Base-by-base conservation (phyloP, 2,329 filamentous ascomycete genomes). In the Calonectria pseudoreteaudii region DNA sequence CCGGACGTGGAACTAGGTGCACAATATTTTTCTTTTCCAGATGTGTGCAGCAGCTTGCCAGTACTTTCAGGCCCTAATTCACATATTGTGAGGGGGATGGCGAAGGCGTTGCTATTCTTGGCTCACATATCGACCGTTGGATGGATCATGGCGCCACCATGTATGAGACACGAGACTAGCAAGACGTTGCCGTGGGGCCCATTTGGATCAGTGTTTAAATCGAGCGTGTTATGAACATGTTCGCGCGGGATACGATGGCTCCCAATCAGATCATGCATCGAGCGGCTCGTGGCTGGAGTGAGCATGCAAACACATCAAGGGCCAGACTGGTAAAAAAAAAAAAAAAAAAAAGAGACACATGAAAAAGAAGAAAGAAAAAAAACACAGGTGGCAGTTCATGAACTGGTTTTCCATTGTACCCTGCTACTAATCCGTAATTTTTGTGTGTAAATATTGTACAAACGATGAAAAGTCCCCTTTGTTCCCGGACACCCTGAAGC, bases 301-400 rank as follows among this genome's bases (percentile, higher is more conserved):
- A 47, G 52, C 20, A 62, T 31, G 50, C 50, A 53, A 52, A 10
- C 23, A 30, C 56, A 30, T 68, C 23, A 28, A 41, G 28, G 58
- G 28, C 47, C 44, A 4, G 26, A 50, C 47, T 30, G 18, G 14
- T 26, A 26, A 62, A 28, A 56, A 50, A n/a, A 28, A 23, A 44
- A 31, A 23, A 52, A 30, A 68, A 44, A n/a, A 16, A 68, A 60
- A 64, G 31, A 31, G 31, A 31, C 31, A 10, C 5, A 6, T 10
- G 23, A 62, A 50, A 30, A 68, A 44, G 13, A 16, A 68, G n/a
- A n/a, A n/a, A n/a, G n/a, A n/a, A n/a, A n/a, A n/a, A n/a, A n/a
- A n/a, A 31, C 30, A 62, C 65, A 65, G 58, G 38, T 65, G 66
- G 73, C 72, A 80, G 78, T 76, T 47, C 70, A 76, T 74, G 71